Evolutionary conservation across 2,329 filamentous ascomycete species (phyloP).

Genomic region (Tolypocladium ovalisporum): DNA sequence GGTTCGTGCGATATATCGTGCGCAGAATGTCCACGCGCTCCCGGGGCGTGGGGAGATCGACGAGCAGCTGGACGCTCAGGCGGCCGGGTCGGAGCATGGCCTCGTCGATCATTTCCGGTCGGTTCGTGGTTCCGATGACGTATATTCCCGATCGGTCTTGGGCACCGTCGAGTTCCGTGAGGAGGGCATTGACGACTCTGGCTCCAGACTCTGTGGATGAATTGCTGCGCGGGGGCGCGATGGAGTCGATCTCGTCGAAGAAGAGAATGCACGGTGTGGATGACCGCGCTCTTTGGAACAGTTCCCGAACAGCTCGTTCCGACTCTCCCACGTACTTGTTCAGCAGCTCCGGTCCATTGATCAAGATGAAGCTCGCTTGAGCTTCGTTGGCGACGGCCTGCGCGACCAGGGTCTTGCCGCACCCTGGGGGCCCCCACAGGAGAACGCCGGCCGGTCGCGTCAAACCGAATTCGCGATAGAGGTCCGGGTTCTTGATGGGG

Average conservation of each 20-base stretch:
- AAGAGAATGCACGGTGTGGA: constrained; percentile 91
- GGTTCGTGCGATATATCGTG: constrained; percentile 46
- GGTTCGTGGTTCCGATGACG: constrained; percentile 88
- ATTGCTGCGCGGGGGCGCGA: constrained; percentile 76
- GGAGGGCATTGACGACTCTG: constrained; percentile 85
- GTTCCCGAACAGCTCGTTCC: constrained; percentile 82
- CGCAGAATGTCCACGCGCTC: constrained; percentile 80
- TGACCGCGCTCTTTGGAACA: constrained; percentile 79
- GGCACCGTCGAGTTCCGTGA: constrained; percentile 88
- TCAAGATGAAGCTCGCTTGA: constrained; percentile 94
- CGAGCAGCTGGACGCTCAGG: constrained; percentile 77
- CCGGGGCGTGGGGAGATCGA: constrained; percentile 68
- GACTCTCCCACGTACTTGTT: constrained; percentile 98
- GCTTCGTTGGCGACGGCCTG: constrained; percentile 95
- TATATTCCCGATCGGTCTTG: constrained; percentile 75
- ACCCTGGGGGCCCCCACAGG: constrained; percentile 93
- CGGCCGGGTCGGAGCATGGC: constrained; percentile 90
- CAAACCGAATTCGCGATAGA: constrained; percentile 69
- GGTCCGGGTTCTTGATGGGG: constrained; percentile 72
- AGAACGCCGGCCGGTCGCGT: constrained; percentile 76
- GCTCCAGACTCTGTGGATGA: constrained; percentile 71
- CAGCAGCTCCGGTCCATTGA: constrained; percentile 90
- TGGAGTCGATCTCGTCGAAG: constrained; percentile 93
- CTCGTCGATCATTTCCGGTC: constrained; percentile 91
- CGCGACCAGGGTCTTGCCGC: constrained; percentile 90